A percentile compares a stretch with the other conserved stretches of the same genome.
Evolutionary conservation across 345 rosid genomes (phyloP).

Genomic region (Citrus australasica): DNA sequence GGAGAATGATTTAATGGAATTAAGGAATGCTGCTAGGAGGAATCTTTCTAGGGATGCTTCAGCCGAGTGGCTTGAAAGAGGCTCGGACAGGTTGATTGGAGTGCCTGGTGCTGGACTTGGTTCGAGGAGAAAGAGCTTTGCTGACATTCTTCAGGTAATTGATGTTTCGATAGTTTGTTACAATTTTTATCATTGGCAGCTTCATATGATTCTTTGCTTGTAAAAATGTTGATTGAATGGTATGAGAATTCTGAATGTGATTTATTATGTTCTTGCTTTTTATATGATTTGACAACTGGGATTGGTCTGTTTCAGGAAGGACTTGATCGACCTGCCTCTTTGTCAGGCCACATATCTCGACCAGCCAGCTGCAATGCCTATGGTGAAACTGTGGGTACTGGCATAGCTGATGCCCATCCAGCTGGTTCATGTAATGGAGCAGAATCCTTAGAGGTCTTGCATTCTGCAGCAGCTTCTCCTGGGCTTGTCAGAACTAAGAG

Average conservation of each 20-base stretch:
- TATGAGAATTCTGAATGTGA: background rate
- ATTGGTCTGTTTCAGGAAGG: conserved; percentile 54
- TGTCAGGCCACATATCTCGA: conserved; percentile 53
- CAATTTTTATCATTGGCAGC: background rate
- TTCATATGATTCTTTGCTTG: background rate
- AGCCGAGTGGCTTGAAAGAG: conserved; percentile 47
- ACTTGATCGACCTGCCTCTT: conserved; percentile 49
- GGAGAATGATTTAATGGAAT: conserved; percentile 60
- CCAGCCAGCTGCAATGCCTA: conserved; percentile 74
- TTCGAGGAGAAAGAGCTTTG: conserved; percentile 85
- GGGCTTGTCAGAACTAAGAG: conserved; percentile 36
- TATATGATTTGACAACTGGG: conserved; percentile 2
- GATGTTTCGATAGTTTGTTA: conserved; percentile 1
- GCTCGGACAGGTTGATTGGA: conserved; percentile 36
- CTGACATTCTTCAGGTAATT: conserved; percentile 90
- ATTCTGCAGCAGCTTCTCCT: conserved; percentile 43
- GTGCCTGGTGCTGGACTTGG: conserved; percentile 52
- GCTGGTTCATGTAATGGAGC: conserved; percentile 45
- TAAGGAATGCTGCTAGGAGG: conserved; percentile 52
- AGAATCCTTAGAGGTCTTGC: conserved; percentile 41
- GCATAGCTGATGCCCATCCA: conserved; percentile 27
- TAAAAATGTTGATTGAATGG: background rate
- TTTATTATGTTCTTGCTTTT: background rate
- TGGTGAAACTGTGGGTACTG: conserved; percentile 48
- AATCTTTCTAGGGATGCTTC: conserved; percentile 37